Percentiles rank a stretch among this genome's conserved stretches.
phyloP scores from a whole-genome alignment of 2,329 filamentous ascomycete species.

The Cyanodermella asteris region DNA sequence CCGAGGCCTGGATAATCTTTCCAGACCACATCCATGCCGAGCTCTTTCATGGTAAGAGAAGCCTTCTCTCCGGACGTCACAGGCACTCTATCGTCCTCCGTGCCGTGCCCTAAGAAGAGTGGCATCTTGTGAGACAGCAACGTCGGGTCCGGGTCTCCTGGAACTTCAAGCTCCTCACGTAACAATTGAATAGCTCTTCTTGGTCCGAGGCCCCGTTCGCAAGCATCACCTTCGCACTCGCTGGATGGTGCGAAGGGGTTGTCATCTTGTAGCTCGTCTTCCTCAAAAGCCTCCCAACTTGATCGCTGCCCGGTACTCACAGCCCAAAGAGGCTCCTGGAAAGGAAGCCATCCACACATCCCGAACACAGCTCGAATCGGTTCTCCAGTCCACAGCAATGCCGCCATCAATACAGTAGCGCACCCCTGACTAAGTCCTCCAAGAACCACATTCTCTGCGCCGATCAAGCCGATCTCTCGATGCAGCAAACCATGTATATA shows the following conservation, averaged over 20 bases:
- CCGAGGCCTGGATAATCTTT: slow-evolving; percentile 20
- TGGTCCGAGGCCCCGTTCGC: too few relatives aligned
- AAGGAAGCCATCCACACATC: slow-evolving; percentile 27
- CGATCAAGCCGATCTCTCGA: slow-evolving; percentile 17
- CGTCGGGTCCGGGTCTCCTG: neutral
- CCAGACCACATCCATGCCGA: slow-evolving; percentile 17
- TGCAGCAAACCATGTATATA: slow-evolving; percentile 19
- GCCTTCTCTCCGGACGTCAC: slow-evolving; percentile 16
- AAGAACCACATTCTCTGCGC: slow-evolving; percentile 21
- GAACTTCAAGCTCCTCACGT: neutral
- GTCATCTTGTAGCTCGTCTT: slow-evolving; percentile 2
- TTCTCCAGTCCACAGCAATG: slow-evolving; percentile 23
- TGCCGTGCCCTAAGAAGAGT: slow-evolving; percentile 25
- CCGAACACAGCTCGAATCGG: slow-evolving; percentile 19
- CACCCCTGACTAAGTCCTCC: slow-evolving; percentile 34
- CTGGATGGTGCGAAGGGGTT: slow-evolving; percentile 5
- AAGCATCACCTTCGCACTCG: slow-evolving; percentile 6
- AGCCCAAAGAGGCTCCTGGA: slow-evolving; percentile 14
- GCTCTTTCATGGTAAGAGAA: slow-evolving; percentile 12
- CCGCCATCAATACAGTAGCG: slow-evolving; percentile 22
- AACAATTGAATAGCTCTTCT: slow-evolving; percentile 1
- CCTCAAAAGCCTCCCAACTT: slow-evolving; percentile 4
- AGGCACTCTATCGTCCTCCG: slow-evolving; percentile 21
- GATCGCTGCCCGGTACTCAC: neutral
- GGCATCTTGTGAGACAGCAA: slow-evolving; percentile 13